Conservation (phyloP, 306 rosid genomes). For the Dicorynia guianensis region DNA sequence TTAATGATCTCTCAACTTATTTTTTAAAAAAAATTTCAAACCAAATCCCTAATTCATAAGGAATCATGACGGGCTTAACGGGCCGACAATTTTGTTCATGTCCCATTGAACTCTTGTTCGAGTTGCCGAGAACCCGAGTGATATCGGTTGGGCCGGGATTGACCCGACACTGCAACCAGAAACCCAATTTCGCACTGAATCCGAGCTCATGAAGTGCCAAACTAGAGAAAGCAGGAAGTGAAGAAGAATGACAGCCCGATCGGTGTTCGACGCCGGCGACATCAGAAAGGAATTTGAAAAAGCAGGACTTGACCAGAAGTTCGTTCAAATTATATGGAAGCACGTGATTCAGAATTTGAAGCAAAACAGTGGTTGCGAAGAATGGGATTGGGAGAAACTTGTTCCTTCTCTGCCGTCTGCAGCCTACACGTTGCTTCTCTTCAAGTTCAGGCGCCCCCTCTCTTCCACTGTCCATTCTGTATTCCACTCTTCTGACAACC, state of each 20-base stretch:
- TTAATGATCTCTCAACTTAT: too few relatives aligned
- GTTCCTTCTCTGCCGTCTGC: constrained; percentile 77
- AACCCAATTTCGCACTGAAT: neutral
- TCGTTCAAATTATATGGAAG: constrained; percentile 77
- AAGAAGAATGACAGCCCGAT: constrained; percentile 61
- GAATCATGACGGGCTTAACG: too few relatives aligned
- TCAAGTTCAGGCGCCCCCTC: constrained; percentile 67
- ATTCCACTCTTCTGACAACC: constrained; percentile 71
- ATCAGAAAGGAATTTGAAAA: constrained; percentile 59
- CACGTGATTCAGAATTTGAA: constrained; percentile 53
- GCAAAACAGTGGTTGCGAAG: neutral
- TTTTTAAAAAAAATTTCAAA: too few relatives aligned
- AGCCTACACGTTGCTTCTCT: constrained; percentile 67
- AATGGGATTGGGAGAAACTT: constrained; percentile 58
- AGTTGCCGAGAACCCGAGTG: neutral
- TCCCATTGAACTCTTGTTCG: neutral
- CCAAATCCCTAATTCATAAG: too few relatives aligned
- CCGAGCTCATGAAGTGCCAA: neutral
- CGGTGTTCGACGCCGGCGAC: constrained; percentile 81
- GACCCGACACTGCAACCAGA: neutral
- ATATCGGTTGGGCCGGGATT: neutral
- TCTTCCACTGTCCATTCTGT: constrained; percentile 82
- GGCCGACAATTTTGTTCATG: too few relatives aligned
- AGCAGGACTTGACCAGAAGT: constrained; percentile 60
- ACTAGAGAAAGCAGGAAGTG: neutral